Evolutionary conservation across 2,329 filamentous ascomycete species (phyloP).

Genomic region (Beauveria caledonica): DNA sequence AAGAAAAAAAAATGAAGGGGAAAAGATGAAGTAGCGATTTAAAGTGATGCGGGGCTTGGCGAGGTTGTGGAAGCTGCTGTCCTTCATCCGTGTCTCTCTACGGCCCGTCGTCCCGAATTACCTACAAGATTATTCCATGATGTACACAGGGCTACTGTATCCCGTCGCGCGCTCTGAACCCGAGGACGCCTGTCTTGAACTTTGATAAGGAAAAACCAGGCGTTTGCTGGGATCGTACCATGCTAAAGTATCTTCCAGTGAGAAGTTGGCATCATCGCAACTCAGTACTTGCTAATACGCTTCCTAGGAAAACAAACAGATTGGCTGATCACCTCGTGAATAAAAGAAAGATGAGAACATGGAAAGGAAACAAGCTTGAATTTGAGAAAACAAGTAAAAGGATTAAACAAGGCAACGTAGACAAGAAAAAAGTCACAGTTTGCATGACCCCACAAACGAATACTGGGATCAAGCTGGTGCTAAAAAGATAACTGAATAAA

Average conservation of each 20-base stretch:
- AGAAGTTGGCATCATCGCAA: background rate
- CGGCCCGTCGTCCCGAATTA: slow-evolving; percentile 4
- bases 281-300: too few species aligned
- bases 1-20: background rate
- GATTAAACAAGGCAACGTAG: too few species aligned
- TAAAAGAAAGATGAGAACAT: too few species aligned
- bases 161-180: background rate
- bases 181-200: background rate
- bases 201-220: background rate
- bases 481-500: background rate
- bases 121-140: background rate
- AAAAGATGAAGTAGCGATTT: too few species aligned
- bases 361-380: too few species aligned
- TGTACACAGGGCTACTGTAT: background rate
- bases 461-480: background rate
- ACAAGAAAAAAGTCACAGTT: background rate
- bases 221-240: background rate
- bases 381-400: too few species aligned
- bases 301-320: background rate
- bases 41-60: background rate
- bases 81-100: background rate
- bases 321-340: too few species aligned
- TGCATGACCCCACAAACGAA: slow-evolving; percentile 3
- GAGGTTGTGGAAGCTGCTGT: background rate
- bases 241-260: background rate